Evolutionary conservation across 768 basidiomycete genomes (phyloP).

Genomic region (Tephrocybe sp.): DNA sequence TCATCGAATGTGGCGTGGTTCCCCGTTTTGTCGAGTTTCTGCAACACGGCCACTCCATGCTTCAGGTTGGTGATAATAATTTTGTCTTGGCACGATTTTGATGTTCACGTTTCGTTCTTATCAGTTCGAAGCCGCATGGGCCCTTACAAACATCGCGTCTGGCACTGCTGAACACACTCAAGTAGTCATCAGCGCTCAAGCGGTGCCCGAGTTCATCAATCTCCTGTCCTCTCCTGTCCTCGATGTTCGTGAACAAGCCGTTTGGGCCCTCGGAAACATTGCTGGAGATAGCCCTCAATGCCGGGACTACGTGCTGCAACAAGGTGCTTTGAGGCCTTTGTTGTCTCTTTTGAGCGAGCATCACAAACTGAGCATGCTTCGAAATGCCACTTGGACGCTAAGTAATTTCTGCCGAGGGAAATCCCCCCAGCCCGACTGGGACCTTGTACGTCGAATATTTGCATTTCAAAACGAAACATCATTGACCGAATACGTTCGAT

Average conservation of each 20-base stretch:
- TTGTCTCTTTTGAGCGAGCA: slow-evolving; percentile 89
- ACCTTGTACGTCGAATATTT: slow-evolving; percentile 64
- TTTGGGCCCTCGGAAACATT: slow-evolving; percentile 99
- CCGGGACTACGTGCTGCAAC: slow-evolving; percentile 93
- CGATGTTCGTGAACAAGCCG: slow-evolving; percentile 98
- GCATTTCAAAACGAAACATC: slow-evolving; percentile 4
- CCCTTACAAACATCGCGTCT: slow-evolving; percentile 95
- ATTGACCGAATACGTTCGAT: slow-evolving; percentile 17
- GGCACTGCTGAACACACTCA: slow-evolving; percentile 98
- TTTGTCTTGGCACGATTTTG: neutral
- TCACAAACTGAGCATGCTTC: slow-evolving; percentile 98
- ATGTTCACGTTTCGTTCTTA: slow-evolving; percentile 4
- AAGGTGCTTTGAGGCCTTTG: slow-evolving; percentile 92
- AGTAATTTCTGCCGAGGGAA: slow-evolving; percentile 99
- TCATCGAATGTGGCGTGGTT: slow-evolving; percentile 96
- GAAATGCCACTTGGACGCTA: slow-evolving; percentile 98
- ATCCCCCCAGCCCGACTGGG: slow-evolving; percentile 97
- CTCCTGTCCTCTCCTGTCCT: slow-evolving; percentile 91
- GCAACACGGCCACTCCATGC: slow-evolving; percentile 75
- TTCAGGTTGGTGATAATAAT: slow-evolving; percentile 56
- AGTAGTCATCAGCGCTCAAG: slow-evolving; percentile 92
- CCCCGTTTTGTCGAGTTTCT: slow-evolving; percentile 97
- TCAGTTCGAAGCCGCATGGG: slow-evolving; percentile 98
- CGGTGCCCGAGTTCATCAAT: slow-evolving; percentile 97
- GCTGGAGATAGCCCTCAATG: slow-evolving; percentile 98